Conservation (phyloP, 1,284 basidiomycete species). For the Athelia psychrophila region DNA sequence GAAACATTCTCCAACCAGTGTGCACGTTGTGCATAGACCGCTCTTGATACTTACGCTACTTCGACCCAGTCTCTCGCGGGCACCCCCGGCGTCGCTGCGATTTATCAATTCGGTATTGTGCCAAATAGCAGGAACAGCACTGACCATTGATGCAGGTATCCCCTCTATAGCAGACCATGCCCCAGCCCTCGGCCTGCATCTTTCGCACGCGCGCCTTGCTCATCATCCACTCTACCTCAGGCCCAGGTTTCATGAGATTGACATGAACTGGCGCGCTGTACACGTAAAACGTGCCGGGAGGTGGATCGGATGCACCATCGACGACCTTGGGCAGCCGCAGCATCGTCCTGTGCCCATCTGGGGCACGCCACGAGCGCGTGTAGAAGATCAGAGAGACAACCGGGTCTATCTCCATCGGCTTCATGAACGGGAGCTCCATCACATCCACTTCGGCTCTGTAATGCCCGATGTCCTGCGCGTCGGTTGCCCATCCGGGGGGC, state of each 20-base stretch:
- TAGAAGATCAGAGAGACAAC: constrained; percentile 6
- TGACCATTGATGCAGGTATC: neutral
- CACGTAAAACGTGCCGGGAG: constrained; percentile 1
- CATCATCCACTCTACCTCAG: constrained; percentile 8
- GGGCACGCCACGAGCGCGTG: constrained; percentile 10
- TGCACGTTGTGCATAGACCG: too few relatives aligned
- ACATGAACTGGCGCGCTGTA: constrained; percentile 3
- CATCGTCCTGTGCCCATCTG: constrained; percentile 1
- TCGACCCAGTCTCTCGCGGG: neutral
- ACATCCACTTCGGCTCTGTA: constrained; percentile 9
- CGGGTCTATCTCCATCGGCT: constrained; percentile 2
- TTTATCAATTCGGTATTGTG: neutral
- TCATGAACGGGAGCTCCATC: constrained; percentile 11
- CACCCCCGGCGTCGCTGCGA: neutral
- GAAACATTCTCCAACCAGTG: too few relatives aligned
- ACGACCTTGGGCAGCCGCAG: neutral
- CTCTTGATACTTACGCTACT: neutral
- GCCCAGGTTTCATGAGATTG: constrained; percentile 4
- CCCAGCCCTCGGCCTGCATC: neutral
- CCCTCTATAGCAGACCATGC: neutral
- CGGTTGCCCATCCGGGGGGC: constrained; percentile 1
- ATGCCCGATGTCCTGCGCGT: constrained; percentile 5
- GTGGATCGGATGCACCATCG: neutral
- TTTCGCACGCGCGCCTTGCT: constrained; percentile 5
- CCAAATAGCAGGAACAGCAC: neutral